Evolutionary conservation across 169 alveolate genomes (phyloP).

Genomic region (Theileria annulata): DNA sequence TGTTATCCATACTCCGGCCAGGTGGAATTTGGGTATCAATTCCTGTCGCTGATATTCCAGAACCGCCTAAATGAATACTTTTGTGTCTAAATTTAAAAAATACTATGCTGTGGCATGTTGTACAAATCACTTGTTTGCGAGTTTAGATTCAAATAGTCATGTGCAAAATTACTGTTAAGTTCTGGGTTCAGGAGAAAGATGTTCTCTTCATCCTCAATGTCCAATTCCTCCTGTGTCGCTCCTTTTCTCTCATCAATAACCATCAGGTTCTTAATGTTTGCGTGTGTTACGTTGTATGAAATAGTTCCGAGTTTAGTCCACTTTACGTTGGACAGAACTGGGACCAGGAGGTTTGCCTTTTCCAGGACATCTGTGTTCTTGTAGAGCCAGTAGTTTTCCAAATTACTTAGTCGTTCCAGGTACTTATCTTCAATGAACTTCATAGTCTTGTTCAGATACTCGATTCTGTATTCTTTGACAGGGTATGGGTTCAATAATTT

Average conservation of each 20-base stretch:
- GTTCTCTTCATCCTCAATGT: constrained; percentile 28
- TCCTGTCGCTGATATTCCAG: neutral
- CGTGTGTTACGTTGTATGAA: constrained; percentile 61
- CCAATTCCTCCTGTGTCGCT: constrained; percentile 52
- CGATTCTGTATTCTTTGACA: constrained; percentile 84
- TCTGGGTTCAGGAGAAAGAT: neutral
- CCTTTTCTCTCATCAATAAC: constrained; percentile 54
- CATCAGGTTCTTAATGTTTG: constrained; percentile 24
- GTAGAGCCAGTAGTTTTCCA: constrained; percentile 82
- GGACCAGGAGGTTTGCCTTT: constrained; percentile 74
- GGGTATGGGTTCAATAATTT: constrained; percentile 82
- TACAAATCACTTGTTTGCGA: neutral
- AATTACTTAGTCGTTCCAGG: constrained; percentile 64
- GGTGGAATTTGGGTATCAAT: neutral
- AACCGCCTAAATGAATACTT: neutral
- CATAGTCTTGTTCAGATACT: constrained; percentile 83
- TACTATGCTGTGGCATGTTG: neutral
- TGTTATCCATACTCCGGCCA: neutral
- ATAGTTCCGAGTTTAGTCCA: constrained; percentile 75
- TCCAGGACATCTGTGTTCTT: constrained; percentile 78
- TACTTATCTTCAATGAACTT: constrained; percentile 80
- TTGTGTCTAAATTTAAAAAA: neutral
- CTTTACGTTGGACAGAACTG: constrained; percentile 71
- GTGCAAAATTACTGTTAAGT: neutral
- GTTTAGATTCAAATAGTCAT: neutral